These are phyloP conservation scores for Cyclotella kingstonii DNA, from an alignment of 108 stramenopile genomes.

Conservation along the genomic window DNA sequence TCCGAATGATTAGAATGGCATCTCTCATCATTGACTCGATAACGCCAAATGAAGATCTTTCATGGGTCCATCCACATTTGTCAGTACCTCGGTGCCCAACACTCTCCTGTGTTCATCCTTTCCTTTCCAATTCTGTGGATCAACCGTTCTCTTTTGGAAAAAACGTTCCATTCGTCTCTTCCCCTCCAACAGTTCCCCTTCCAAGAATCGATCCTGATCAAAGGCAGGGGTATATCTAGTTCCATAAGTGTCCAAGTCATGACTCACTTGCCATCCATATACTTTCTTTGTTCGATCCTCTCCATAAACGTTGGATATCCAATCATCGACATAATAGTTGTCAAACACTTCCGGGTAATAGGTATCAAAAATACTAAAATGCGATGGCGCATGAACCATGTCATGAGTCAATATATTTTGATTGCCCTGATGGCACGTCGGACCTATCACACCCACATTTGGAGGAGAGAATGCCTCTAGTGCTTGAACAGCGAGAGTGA, in stretches of 20 bases:
- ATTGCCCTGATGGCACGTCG: constrained; percentile 38
- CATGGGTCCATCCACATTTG: too few relatives aligned
- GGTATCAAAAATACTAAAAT: constrained; percentile 55
- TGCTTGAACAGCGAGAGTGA: constrained; percentile 26
- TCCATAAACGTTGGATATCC: constrained; percentile 60
- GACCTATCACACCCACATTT: constrained; percentile 62
- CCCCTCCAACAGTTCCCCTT: constrained; percentile 3
- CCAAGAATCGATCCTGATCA: constrained; percentile 3
- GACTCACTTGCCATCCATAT: constrained; percentile 49
- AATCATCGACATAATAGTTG: constrained; percentile 67
- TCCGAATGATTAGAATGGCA: too few relatives aligned
- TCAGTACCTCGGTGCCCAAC: too few relatives aligned
- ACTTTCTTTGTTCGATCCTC: constrained; percentile 47
- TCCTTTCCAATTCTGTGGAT: too few relatives aligned
- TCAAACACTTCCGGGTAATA: constrained; percentile 54
- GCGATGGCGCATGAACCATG: constrained; percentile 55
- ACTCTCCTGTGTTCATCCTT: too few relatives aligned
- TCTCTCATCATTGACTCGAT: too few relatives aligned
- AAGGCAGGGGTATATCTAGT: constrained; percentile 42
- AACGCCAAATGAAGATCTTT: too few relatives aligned
- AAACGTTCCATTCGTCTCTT: background rate
- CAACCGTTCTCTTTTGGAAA: too few relatives aligned
- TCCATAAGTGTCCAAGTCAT: constrained; percentile 60
- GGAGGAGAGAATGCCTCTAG: constrained; percentile 30
- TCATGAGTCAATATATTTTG: constrained; percentile 49